Evolutionary conservation across 306 rosid genomes (phyloP), one percentile per base, ranked within the genome.

Genomic region (Crotalaria pallida): DNA sequence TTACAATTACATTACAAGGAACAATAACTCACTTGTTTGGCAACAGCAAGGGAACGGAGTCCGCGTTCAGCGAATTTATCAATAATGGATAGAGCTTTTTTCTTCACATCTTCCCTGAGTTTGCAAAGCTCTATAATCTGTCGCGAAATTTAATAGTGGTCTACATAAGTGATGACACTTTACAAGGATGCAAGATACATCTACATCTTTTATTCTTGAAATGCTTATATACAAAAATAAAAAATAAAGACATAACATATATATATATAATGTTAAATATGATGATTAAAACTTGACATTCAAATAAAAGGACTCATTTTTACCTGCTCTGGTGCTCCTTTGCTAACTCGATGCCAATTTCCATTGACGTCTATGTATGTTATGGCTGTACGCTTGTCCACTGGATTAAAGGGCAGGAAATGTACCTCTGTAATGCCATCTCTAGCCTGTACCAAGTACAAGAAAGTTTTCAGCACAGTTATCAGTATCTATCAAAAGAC

Each of bases 281-380:
- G 36, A 31, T 31, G 36, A 4, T 5, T 6, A 31, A 31, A 31
- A 31, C 36, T 31, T 31, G 36, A 31, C 6, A 8, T 8, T 31
- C 7, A 6, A 6, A 31, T 31, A 31, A 31, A 8, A 31, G 5
- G 36, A 31, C 36, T 31, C 9, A 6, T 31, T 47, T 38, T 27
- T 68, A 91, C 97, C 89, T 92, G 98, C 75, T 92, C 98, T 1
- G 96, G 98, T 58, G 98, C 98, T 9, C 96, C 98, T 80, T 92
- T 92, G 89, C 96, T 92, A 13, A 85, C 88, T 64, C 98, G 64
- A 67, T 83, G 85, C 98, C 98, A 92, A 5, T 84, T 85, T n/a
- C 92, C 88, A 0, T 78, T 41, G 7, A 49, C 1, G 71, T 92
- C 98, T 3, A 83, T 77, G 75, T 88, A 92, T 69, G 98, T 89